Evolutionary conservation across 148 eudicot species (phyloP), one percentile per base, ranked within the genome.

Genomic region (Cornus kousa): DNA sequence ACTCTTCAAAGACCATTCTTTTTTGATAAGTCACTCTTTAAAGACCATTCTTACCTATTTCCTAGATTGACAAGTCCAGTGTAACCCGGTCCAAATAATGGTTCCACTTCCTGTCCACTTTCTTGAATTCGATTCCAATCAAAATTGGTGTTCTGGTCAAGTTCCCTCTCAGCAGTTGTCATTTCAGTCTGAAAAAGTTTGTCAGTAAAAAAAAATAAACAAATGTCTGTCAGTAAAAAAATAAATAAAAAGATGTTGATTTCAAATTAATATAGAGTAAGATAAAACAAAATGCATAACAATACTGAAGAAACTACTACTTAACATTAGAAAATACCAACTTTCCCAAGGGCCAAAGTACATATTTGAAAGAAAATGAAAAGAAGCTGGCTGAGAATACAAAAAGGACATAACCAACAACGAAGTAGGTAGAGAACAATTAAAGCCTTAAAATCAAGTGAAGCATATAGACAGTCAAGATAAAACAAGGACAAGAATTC

Each of bases 91-190:
- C 99, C 99, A 90, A 83, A 93, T 46, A 96, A 80, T 57, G 94
- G 94, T 82, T 92, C 90, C 81, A 89, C 89, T 22, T 92, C 92
- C 80, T 92, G 85, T 74, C 98, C 95, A 78, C 95, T 96, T 87
- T 96, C 99, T 89, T 96, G 98, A 80, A 96, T 86, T 43, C 99
- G 92, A 74, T 96, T 96, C 99, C 99, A 96, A 77, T 96, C 99
- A 78, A 87, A 96, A 81, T 92, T 96, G 74, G 97, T 89, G 79
- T 96, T 96, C 82, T 93, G 98, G 82, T 96, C 97, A 80, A 96
- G 97, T 87, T 96, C 99, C 90, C 89, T 89, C 79, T 96, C 99
- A 80, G 99, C 99, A 85, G 99, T 96, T n/a, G 99, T 96, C 95
- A 96, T 81, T 89, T 96, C 99, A 74, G 99, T 96, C 99, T 96